phyloP scores from a whole-genome alignment of 2,329 filamentous ascomycete genomes.

The Trichoderma atrobrunneum region DNA sequence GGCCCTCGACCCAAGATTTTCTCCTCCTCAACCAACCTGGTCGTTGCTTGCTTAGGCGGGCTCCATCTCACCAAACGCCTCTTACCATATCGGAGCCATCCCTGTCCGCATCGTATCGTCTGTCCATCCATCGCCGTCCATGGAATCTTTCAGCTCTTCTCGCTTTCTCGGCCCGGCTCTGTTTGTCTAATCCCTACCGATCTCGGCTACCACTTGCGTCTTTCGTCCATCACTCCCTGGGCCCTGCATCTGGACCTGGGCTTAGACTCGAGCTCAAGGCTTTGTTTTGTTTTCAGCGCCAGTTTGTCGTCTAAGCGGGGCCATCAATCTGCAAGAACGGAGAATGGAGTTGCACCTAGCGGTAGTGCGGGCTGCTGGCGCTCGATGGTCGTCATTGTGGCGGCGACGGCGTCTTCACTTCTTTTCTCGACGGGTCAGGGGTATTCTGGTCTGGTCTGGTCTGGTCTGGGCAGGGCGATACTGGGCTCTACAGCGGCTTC shows the following conservation, averaged over 20 bases:
- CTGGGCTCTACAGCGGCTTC: background rate
- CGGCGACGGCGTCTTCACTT: background rate
- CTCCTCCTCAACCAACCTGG: background rate
- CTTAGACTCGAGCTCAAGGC: too few relatives aligned
- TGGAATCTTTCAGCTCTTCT: background rate
- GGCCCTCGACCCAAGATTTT: background rate
- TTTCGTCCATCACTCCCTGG: background rate
- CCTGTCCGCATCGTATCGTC: background rate
- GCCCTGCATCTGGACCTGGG: background rate
- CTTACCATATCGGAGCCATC: background rate
- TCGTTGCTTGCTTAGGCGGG: background rate
- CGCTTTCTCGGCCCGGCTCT: background rate
- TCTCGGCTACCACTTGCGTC: background rate
- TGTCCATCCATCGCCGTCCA: background rate
- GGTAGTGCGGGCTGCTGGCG: background rate
- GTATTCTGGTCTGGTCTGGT: background rate
- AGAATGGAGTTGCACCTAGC: background rate
- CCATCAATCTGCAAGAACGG: background rate
- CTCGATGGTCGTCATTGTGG: background rate
- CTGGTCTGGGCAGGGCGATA: background rate
- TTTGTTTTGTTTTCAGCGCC: background rate
- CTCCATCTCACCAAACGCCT: background rate
- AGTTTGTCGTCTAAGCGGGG: background rate
- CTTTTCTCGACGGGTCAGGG: background rate
- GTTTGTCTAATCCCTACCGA: conserved; percentile 4